Evolutionary conservation across 192 early-diverging fungal genomes (phyloP), one percentile per base, ranked within the genome.

Genomic region (Entomortierella chlamydospora): DNA sequence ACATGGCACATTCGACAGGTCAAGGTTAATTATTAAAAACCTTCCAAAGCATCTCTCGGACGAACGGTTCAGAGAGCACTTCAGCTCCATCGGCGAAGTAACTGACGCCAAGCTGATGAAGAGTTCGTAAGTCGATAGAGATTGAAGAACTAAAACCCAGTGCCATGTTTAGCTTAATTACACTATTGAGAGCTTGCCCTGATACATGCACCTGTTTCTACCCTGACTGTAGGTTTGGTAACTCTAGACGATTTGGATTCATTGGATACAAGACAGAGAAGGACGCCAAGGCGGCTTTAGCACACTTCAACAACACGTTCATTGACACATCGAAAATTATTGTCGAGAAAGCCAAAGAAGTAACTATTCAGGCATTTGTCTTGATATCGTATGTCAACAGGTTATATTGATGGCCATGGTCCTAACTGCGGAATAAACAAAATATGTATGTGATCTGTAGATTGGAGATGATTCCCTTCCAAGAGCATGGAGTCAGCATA

Each of bases 11-110:
- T 58, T 15, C 12, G 25, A 61, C 42, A 78, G 74, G 82, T 84
- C 79, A 30, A 93, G 98, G 52, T 88, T 99, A 30, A 93, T 99
- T 72, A 93, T 99, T 65, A 97, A 96, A 76, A 97, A 97, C 85
- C 87, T 99, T n/a, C 98, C 98, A 57, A 96, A 95, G 81, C 87
- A 96, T 73, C 83, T 95, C 33, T 90, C 88, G 17, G 89, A 93
- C 47, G 92, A 96, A 26, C 88, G 95, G 63, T 90, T 99, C 69
- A 87, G 91, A 37, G 92, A 92, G 56, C 95, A 96, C 82, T 98
- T 99, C 85, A 86, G 86, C 34, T 57, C 86, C 26, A 91, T 92
- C 59, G 95, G 94, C 49, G 90, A 93, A 77, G 87, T 99, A 8
- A 99, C 98, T 0, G 98, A 99, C 72, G 91, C 90, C 33, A 97